Percentiles rank a stretch among this genome's conserved stretches.
Conservation (phyloP, 2,329 filamentous ascomycete genomes). For the Metarhizium rileyi region DNA sequence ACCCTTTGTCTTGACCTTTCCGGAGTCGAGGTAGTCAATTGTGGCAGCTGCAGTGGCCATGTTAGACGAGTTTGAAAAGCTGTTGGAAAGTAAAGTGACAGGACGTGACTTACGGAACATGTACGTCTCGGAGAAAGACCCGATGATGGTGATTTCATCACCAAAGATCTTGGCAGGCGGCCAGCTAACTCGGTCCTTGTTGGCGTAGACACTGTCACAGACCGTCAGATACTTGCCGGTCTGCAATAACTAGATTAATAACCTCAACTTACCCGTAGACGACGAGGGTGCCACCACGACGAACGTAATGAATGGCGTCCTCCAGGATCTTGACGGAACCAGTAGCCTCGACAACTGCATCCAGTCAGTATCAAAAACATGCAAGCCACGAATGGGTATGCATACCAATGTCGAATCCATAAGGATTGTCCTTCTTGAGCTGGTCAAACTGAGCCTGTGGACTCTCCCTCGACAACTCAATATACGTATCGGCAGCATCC, state of each 20-base stretch:
- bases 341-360: conserved; percentile 54
- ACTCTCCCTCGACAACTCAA: conserved; percentile 44
- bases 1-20: conserved; percentile 53
- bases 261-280: conserved; percentile 44
- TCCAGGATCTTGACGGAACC: conserved; percentile 61
- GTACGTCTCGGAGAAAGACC: conserved; percentile 64
- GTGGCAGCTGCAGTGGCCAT: conserved; percentile 26
- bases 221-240: background rate
- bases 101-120: conserved; percentile 47
- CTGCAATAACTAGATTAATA: no score
- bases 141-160: conserved; percentile 61
- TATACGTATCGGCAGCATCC: conserved; percentile 42
- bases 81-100: background rate
- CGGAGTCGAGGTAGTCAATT: conserved; percentile 44
- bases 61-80: background rate
- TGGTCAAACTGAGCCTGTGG: conserved; percentile 50
- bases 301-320: conserved; percentile 61
- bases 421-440: conserved; percentile 54
- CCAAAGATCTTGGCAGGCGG: conserved; percentile 62
- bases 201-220: conserved; percentile 50
- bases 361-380: conserved; percentile 8
- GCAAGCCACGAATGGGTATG: background rate
- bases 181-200: conserved; percentile 53
- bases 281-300: conserved; percentile 60
- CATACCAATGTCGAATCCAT: conserved; percentile 59